Conservation (phyloP, 1,284 basidiomycete genomes). For the Malassezia slooffiae region DNA sequence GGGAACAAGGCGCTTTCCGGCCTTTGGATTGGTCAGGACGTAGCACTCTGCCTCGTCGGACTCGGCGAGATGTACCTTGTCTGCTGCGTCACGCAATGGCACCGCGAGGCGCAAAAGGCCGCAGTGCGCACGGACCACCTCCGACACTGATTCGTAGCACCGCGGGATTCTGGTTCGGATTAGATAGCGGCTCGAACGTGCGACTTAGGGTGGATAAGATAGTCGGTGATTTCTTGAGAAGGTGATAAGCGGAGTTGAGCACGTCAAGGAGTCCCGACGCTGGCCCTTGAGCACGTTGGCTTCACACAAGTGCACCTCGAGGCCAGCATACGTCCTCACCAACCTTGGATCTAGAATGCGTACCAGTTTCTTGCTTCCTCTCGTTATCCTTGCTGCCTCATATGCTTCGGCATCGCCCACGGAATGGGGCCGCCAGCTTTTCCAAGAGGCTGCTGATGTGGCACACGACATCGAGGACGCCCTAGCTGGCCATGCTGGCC, state of each 20-base stretch:
- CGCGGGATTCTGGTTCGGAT: no score
- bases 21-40: conserved; percentile 64
- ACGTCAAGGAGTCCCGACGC: no score
- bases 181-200: no score
- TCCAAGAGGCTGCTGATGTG: not conserved
- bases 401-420: not conserved
- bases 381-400: not conserved
- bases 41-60: conserved; percentile 61
- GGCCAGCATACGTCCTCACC: no score
- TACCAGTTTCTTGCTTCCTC: no score
- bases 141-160: no score
- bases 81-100: conserved; percentile 40
- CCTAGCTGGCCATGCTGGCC: not conserved
- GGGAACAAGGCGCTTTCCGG: conserved; percentile 47
- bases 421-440: not conserved
- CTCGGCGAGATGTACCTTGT: conserved; percentile 58
- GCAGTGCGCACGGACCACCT: no score
- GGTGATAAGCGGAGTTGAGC: no score
- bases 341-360: no score
- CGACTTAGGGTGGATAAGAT: not conserved
- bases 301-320: no score
- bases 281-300: no score
- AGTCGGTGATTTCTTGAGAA: not conserved
- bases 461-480: conserved; percentile 2
- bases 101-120: no score